phyloP scores from a whole-genome alignment of 345 rosid species.

The Erucastrum elatum region DNA sequence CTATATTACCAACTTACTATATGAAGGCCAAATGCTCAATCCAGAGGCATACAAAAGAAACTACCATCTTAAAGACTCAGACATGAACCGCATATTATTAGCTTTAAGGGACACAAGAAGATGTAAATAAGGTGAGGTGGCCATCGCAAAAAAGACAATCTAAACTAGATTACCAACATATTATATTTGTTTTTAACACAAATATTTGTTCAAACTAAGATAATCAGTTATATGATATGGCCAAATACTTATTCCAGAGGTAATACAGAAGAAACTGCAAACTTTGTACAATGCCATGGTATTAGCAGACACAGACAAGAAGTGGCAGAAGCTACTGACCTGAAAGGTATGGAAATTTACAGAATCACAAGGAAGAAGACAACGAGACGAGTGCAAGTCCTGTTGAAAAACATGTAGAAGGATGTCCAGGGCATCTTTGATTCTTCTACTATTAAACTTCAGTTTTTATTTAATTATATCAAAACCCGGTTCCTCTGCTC shows the following conservation, averaged over 20 bases:
- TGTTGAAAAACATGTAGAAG: conserved; percentile 61
- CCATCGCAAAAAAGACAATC: not conserved
- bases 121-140: no score
- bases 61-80: not conserved
- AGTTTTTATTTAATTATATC: not conserved
- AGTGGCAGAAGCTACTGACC: conserved; percentile 32
- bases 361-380: conserved; percentile 78
- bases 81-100: no score
- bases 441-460: conserved; percentile 32
- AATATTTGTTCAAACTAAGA: not conserved
- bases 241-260: not conserved
- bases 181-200: not conserved
- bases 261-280: not conserved
- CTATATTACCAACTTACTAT: no score
- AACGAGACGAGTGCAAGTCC: conserved; percentile 65
- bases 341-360: conserved; percentile 47
- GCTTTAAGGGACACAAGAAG: no score
- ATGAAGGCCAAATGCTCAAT: not conserved
- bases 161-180: not conserved
- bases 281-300: not conserved
- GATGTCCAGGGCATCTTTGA: conserved; percentile 79
- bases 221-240: not conserved
- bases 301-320: not conserved
- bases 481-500: conserved; percentile 4
- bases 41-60: not conserved